Evolutionary conservation across 2,329 filamentous ascomycete genomes (phyloP), one percentile per base, ranked within the genome.

Genomic region (Nemania sp.): DNA sequence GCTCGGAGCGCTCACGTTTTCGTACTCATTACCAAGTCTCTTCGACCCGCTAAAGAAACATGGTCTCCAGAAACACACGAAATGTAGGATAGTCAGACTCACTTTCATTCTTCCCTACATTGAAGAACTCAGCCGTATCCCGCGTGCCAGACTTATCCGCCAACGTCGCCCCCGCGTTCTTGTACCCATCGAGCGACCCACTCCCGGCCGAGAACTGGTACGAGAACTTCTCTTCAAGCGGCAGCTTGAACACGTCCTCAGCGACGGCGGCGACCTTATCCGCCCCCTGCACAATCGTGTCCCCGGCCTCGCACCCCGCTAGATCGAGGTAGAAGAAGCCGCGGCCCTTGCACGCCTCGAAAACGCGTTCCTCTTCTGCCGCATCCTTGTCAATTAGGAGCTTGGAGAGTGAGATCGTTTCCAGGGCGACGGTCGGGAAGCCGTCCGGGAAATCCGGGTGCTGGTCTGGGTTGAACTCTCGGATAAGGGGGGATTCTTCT

Each of bases 51-150:
- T 4, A n/a, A 20, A 45, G 41, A n/a, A n/a, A n/a, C 15, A 4
- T 45, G 5, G 18, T 45, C 41, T 13, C 41, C 15, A 45, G 15
- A 3, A n/a, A 45, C 7, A 3, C 41, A 45, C 18, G 15, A 45
- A 20, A 15, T 18, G n/a, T n/a, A n/a, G 7, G n/a, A 45, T 45
- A 45, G 10, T 22, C 11, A 13, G 56, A 53, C 69, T 71, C 45
- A 71, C 69, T 74, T 52, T 79, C 76, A 62, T 79, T 76, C 67
- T 79, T 79, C 61, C 72, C 70, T 0, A 79, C 68, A 67, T 77
- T 78, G 71, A 78, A 78, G 71, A 79, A 79, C 72, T 79, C 77
- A 56, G 76, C 77, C 11, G 74, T 77, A 60, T 80, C 78, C 7
- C 61, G 72, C 1, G 72, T 73, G 11, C 75, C 75, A 13, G 58